Evolutionary conservation across 2,329 filamentous ascomycete species (phyloP), one percentile per base, ranked within the genome.

Genomic region (Arthrobotrys entomopaga): DNA sequence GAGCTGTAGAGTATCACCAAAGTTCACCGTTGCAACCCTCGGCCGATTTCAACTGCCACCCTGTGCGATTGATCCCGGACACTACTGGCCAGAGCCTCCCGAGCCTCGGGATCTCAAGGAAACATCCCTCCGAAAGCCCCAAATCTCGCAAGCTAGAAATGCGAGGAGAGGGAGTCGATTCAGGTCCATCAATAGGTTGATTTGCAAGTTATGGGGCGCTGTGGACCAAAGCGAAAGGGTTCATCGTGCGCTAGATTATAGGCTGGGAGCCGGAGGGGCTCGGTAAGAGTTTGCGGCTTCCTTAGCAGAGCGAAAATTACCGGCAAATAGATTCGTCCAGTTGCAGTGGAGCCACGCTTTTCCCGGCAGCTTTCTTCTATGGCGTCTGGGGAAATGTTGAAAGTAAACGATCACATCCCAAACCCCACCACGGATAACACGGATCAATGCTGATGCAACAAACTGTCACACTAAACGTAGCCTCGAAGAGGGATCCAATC

Each of bases 381-480:
- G 38, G 29, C 29, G 5, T 34, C 29, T 34, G 29, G 56, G 49
- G 58, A 61, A 48, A 50, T 63, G 63, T 40, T 42, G 13, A 15
- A 52, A 15, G 16, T 34, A 8, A 7, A 34, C 29, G 29, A 34
- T 34, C 29, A 34, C 29, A 3, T 34, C 29, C 29, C 10, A 7
- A 43, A 60, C 38, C 65, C 53, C 56, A 40, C 49, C 58, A 63
- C 65, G 65, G 65, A 58, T 70, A 70, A 52, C 58, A 63, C 65
- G 65, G 65, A 70, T 61, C 19, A 34, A 34, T 34, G 29, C 29
- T 34, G 6, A 34, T 34, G 29, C 29, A 34, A 34, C 10, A 10
- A 34, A 8, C 29, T 34, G 29, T 34, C 7, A 34, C 29, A 34
- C 5, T 34, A 34, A 34, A 34, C 5, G 10, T 8, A 34, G 10